Evolutionary conservation across 805 yeast species (phyloP).

Genomic region (Nakazawaea peltata): DNA sequence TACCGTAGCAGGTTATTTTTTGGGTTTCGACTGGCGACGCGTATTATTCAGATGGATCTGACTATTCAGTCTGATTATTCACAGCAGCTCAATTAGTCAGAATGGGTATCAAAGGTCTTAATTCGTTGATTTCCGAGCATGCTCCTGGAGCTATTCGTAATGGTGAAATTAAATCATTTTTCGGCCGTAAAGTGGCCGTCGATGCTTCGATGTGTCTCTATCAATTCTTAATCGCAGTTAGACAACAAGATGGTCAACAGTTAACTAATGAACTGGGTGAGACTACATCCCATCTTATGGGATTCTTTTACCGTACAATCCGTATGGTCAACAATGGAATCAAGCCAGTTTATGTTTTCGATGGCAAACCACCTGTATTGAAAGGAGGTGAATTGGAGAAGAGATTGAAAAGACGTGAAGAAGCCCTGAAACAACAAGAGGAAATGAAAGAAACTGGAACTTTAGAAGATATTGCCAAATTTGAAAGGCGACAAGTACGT

Average conservation of each 20-base stretch:
- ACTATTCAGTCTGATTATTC: too few relatives aligned
- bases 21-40: too few relatives aligned
- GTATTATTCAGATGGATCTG: too few relatives aligned
- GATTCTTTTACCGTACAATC: slow-evolving; percentile 90
- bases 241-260: slow-evolving; percentile 96
- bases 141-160: slow-evolving; percentile 77
- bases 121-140: slow-evolving; percentile 79
- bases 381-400: slow-evolving; percentile 91
- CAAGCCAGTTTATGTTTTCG: slow-evolving; percentile 95
- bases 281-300: slow-evolving; percentile 90
- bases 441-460: slow-evolving; percentile 76
- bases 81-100: too few relatives aligned
- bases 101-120: slow-evolving; percentile 57
- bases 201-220: slow-evolving; percentile 96
- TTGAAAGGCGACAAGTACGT: slow-evolving; percentile 80
- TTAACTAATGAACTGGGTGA: slow-evolving; percentile 84
- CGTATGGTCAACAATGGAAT: slow-evolving; percentile 88
- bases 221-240: slow-evolving; percentile 91
- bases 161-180: slow-evolving; percentile 74
- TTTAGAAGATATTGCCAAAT: slow-evolving; percentile 64
- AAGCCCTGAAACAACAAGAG: slow-evolving; percentile 69
- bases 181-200: slow-evolving; percentile 96
- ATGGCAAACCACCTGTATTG: slow-evolving; percentile 93
- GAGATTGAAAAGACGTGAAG: slow-evolving; percentile 72
- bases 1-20: too few relatives aligned